phyloP scores from a whole-genome alignment of 2,329 filamentous ascomycete species.

The Claviceps arundinis region DNA sequence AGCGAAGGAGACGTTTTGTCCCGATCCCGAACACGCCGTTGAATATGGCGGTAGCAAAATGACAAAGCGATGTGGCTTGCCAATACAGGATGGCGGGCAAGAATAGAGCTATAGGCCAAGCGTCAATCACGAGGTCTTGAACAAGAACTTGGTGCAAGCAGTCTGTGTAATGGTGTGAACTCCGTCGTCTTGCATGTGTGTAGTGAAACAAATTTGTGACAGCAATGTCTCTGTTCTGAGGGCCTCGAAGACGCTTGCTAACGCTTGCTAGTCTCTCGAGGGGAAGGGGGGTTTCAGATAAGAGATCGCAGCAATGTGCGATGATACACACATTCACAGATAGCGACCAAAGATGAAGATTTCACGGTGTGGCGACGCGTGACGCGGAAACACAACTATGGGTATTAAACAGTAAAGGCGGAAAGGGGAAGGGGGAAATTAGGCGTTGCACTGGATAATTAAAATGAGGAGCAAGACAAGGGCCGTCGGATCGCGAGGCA shows the following conservation, averaged over 20 bases:
- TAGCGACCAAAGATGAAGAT: neutral
- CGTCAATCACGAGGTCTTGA: neutral
- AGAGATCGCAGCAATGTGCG: neutral
- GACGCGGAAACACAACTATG: neutral
- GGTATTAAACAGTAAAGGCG: neutral
- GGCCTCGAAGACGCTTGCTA: slow-evolving; percentile 1
- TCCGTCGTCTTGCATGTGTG: neutral
- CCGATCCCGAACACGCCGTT: neutral
- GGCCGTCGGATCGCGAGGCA: neutral
- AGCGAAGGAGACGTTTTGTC: neutral
- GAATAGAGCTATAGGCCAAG: neutral
- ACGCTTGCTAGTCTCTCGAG: slow-evolving; percentile 1
- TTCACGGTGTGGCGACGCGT: neutral
- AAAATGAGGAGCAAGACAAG: neutral
- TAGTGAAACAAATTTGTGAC: neutral
- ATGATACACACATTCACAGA: slow-evolving; percentile 3
- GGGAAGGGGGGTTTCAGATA: neutral
- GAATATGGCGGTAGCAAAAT: neutral
- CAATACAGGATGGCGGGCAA: neutral
- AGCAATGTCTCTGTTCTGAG: neutral
- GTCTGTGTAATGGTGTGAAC: neutral
- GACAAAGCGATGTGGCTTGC: neutral
- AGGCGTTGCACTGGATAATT: neutral
- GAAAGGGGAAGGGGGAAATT: neutral
- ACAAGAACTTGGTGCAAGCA: neutral